A percentile compares a stretch with the other conserved stretches of the same genome.
Conservation (phyloP, 306 rosid species). For the Arachis stenosperma region DNA sequence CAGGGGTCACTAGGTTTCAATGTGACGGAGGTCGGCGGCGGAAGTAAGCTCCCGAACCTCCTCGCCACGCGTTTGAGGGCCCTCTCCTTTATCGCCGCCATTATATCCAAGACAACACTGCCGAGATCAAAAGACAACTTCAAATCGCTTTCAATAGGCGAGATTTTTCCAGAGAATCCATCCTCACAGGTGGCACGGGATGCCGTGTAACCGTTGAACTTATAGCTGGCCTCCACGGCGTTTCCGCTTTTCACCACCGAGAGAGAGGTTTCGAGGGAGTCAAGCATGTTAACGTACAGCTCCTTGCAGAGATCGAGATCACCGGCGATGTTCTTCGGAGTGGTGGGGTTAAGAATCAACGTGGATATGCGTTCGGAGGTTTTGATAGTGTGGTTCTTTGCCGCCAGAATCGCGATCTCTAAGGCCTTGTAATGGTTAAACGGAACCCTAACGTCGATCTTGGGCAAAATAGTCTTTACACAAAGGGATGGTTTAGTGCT, state of each 20-base stretch:
- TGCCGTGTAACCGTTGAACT: background rate
- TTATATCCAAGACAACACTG: background rate
- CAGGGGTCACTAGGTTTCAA: background rate
- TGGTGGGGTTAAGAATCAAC: rapidly evolving
- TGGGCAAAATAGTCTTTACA: conserved; percentile 9
- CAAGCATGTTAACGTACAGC: background rate
- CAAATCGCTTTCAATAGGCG: background rate
- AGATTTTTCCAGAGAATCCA: background rate
- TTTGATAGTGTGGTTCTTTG: background rate
- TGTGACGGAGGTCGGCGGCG: background rate
- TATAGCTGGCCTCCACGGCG: background rate
- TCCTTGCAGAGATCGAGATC: background rate
- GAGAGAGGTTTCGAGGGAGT: rapidly evolving
- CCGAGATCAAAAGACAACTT: background rate
- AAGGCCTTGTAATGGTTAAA: conserved; percentile 26
- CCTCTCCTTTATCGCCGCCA: background rate
- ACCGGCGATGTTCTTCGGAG: rapidly evolving
- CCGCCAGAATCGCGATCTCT: background rate
- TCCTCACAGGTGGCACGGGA: background rate
- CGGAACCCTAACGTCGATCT: background rate
- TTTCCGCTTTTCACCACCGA: rapidly evolving
- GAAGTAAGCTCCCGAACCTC: background rate
- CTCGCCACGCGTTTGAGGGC: background rate
- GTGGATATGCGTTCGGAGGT: background rate
- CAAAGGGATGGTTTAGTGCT: background rate